These are phyloP conservation scores for Kluyveromyces sp. DNA, from an alignment of 1,139 yeast species.

Conservation along the genomic window DNA sequence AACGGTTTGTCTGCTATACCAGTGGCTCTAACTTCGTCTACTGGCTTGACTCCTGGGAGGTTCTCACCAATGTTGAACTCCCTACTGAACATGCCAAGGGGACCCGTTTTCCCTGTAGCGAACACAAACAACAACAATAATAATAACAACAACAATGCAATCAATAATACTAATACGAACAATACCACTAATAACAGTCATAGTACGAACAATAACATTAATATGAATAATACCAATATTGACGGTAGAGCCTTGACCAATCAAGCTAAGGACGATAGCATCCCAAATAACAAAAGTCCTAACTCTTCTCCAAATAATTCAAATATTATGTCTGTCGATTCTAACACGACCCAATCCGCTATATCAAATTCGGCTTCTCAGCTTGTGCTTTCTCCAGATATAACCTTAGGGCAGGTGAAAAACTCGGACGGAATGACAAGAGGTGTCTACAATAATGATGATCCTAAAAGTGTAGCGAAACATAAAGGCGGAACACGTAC, in stretches of 20 bases:
- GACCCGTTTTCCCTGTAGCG: slow-evolving; percentile 3
- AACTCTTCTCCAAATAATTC: slow-evolving; percentile 1
- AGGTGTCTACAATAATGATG: background rate
- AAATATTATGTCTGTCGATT: background rate
- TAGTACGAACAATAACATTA: background rate
- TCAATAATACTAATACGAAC: slow-evolving; percentile 1
- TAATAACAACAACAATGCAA: background rate
- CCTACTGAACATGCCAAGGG: slow-evolving; percentile 19
- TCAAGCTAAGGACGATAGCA: background rate
- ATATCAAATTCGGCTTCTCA: background rate
- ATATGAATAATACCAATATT: background rate
- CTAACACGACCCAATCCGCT: slow-evolving; percentile 1
- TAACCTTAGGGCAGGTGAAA: background rate
- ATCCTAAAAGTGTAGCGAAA: background rate
- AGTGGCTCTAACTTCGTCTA: slow-evolving; percentile 9
- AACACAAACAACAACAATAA: background rate
- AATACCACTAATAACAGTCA: slow-evolving; percentile 10
- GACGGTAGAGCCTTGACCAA: background rate
- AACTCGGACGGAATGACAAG: background rate
- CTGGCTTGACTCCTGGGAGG: slow-evolving; percentile 7
- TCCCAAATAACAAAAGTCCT: slow-evolving; percentile 1
- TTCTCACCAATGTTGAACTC: slow-evolving; percentile 40
- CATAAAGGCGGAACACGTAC: background rate
- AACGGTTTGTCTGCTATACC: slow-evolving; percentile 4
- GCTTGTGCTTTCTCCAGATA: background rate